These are phyloP conservation scores for Ceratobasidium sp. DNA, from an alignment of 1,284 basidiomycete genomes.

Conservation along the genomic window DNA sequence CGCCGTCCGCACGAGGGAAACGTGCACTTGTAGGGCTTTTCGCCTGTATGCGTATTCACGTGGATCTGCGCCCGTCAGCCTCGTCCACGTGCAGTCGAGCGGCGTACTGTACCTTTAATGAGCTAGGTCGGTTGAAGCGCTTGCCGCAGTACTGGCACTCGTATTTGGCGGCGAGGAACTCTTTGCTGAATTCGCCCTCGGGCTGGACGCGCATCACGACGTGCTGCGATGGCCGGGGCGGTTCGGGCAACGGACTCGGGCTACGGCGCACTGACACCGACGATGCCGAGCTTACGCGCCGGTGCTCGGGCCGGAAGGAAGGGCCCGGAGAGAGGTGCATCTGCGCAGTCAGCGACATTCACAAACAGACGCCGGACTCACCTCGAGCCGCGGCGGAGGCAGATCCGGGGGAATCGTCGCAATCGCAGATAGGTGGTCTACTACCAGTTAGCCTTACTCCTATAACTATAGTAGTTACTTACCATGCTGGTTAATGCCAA, in stretches of 20 bases:
- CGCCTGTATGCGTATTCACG: conserved; percentile 82
- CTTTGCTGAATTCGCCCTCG: conserved; percentile 36
- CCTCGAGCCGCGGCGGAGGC: neutral
- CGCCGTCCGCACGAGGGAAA: conserved; percentile 75
- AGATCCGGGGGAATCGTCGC: conserved; percentile 13
- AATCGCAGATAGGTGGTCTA: conserved; percentile 29
- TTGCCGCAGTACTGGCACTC: conserved; percentile 80
- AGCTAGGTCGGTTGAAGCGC: conserved; percentile 77
- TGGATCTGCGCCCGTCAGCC: conserved; percentile 64
- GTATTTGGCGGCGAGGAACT: conserved; percentile 59
- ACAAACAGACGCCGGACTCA: too few relatives aligned
- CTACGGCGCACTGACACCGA: conserved; percentile 18
- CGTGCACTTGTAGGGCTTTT: conserved; percentile 79
- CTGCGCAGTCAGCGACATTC: neutral
- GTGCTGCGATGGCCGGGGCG: neutral
- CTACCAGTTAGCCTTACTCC: neutral
- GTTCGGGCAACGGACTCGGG: conserved; percentile 5
- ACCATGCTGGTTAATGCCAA: conserved; percentile 25
- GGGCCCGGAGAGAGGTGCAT: neutral
- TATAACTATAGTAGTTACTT: neutral
- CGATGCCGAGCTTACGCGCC: conserved; percentile 23
- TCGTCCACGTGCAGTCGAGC: neutral
- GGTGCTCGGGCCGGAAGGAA: conserved; percentile 11
- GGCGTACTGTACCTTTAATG: conserved; percentile 57
- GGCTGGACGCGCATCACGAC: conserved; percentile 39